These are phyloP conservation scores for Mimosa bimucronata DNA, from an alignment of 306 rosid genomes.

Conservation along the genomic window DNA sequence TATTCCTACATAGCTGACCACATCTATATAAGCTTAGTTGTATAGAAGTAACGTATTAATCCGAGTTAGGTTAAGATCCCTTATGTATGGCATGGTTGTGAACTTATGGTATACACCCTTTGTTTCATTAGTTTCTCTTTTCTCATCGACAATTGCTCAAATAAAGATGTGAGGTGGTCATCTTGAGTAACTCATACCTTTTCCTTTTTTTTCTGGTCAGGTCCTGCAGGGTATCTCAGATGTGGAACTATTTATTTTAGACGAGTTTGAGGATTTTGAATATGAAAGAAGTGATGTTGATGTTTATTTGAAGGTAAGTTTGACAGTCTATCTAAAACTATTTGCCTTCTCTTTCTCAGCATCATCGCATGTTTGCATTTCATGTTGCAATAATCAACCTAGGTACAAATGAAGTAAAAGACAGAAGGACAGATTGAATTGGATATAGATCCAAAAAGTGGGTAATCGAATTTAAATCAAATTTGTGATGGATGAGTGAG, in stretches of 20 bases:
- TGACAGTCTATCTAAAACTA: background rate
- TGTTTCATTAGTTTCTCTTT: conserved; percentile 1
- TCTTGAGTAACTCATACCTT: background rate
- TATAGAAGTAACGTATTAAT: background rate
- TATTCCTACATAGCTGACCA: background rate
- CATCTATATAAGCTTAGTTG: background rate
- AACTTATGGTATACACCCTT: conserved; percentile 4
- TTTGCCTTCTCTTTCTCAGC: background rate
- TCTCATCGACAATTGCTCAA: background rate
- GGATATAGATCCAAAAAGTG: conserved; percentile 12
- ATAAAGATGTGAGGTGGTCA: background rate
- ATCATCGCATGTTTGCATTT: background rate
- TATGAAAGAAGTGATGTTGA: conserved; percentile 68
- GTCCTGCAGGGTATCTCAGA: conserved; percentile 72
- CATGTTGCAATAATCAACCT: background rate
- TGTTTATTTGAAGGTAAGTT: conserved; percentile 55
- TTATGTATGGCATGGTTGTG: background rate
- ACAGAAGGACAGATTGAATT: background rate
- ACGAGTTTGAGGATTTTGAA: conserved; percentile 82
- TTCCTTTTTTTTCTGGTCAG: conserved; percentile 43
- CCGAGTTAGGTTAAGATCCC: background rate
- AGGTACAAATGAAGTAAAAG: background rate
- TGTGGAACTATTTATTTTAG: conserved; percentile 64
- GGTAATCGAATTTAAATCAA: background rate
- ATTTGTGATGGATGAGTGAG: background rate